These are phyloP conservation scores for Serpula lacrymans DNA, from an alignment of 768 basidiomycete species.

Conservation along the genomic window DNA sequence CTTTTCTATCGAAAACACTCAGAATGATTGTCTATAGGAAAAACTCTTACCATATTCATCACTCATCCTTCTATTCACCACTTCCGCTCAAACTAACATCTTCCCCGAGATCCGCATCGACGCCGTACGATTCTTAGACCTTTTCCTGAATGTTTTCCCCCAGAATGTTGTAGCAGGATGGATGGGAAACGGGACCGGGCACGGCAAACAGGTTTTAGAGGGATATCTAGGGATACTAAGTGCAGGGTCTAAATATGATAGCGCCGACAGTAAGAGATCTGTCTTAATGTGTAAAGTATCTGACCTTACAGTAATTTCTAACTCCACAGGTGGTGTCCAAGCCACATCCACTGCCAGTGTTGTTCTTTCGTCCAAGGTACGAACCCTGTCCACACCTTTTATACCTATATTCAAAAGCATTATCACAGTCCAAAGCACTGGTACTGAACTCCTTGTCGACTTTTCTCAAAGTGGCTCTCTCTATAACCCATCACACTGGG, in stretches of 20 bases:
- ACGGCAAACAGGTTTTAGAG: conserved; percentile 66
- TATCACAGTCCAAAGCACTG: conserved; percentile 68
- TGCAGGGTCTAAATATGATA: conserved; percentile 60
- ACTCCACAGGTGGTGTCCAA: conserved; percentile 21
- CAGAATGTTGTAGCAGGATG: conserved; percentile 65
- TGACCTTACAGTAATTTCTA: background rate
- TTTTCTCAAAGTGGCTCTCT: conserved; percentile 54
- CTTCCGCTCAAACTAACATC: conserved; percentile 91
- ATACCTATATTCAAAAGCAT: conserved; percentile 7
- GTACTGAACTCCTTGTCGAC: conserved; percentile 67
- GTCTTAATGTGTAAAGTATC: background rate
- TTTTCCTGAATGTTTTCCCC: conserved; percentile 72
- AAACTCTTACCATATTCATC: conserved; percentile 72
- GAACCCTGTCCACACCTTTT: conserved; percentile 15
- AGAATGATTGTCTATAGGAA: conserved; percentile 43
- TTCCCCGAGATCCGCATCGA: conserved; percentile 94
- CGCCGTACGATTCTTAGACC: conserved; percentile 73
- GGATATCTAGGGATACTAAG: conserved; percentile 80
- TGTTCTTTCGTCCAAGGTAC: conserved; percentile 59
- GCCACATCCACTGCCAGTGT: conserved; percentile 65
- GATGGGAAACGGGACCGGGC: conserved; percentile 46
- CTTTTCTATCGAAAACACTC: background rate
- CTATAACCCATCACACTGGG: conserved; percentile 15
- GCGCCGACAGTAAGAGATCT: conserved; percentile 44
- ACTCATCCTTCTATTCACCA: conserved; percentile 75